Percentiles rank a stretch among this genome's conserved stretches.
Conservation (phyloP, 2,329 filamentous ascomycete species). For the Allantophomopsis cytisporea region DNA sequence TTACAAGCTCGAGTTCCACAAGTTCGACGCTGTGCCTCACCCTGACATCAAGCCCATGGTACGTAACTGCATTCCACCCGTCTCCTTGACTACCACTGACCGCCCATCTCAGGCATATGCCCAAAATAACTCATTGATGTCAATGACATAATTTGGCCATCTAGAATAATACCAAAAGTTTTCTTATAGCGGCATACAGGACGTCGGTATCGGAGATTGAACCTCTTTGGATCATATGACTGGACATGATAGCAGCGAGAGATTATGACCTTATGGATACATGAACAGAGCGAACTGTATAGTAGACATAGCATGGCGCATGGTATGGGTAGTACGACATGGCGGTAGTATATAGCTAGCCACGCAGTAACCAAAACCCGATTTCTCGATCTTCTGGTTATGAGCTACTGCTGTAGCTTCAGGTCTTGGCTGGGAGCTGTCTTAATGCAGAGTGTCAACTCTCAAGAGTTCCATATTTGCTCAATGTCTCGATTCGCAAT, state of each 20-base stretch:
- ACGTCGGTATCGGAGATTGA: background rate
- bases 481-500: constrained; percentile 24
- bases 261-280: no score
- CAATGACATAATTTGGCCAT: constrained; percentile 49
- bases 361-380: no score
- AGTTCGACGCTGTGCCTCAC: constrained; percentile 95
- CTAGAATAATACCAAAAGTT: background rate
- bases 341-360: no score
- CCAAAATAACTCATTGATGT: constrained; percentile 62
- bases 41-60: constrained; percentile 91
- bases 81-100: constrained; percentile 3
- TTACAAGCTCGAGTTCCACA: constrained; percentile 81
- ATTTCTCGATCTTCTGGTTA: no score
- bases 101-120: constrained; percentile 54
- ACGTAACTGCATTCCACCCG: constrained; percentile 12
- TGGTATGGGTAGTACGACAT: background rate
- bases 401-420: no score
- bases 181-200: background rate
- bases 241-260: no score
- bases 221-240: background rate
- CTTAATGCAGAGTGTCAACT: no score
- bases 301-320: constrained; percentile 4
- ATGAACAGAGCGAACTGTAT: background rate
- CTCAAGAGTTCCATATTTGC: background rate
- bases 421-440: no score